Evolutionary conservation across 2,329 filamentous ascomycete species (phyloP).

Genomic region (Macrophomina pseudophaseolina): DNA sequence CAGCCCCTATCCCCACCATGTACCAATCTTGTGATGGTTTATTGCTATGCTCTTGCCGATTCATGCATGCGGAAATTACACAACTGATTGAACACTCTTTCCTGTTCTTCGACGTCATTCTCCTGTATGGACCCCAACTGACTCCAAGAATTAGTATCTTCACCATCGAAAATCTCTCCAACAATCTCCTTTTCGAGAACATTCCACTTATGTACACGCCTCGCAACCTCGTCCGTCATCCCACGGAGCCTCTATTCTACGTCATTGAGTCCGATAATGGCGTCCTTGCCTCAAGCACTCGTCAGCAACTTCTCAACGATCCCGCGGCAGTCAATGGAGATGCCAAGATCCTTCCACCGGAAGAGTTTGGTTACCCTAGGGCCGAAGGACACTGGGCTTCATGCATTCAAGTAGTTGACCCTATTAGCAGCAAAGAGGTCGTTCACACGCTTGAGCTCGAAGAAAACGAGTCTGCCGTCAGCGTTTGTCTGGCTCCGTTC

Average conservation of each 20-base stretch:
- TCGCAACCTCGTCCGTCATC: conserved; percentile 83
- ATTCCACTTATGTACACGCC: conserved; percentile 91
- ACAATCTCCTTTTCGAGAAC: conserved; percentile 84
- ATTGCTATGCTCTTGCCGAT: conserved; percentile 31
- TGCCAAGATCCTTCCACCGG: conserved; percentile 68
- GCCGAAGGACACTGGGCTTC: conserved; percentile 91
- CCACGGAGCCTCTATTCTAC: conserved; percentile 88
- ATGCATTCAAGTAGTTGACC: conserved; percentile 91
- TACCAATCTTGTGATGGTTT: background rate
- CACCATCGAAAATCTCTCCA: conserved; percentile 82
- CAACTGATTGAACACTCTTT: conserved; percentile 35
- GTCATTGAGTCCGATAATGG: conserved; percentile 94
- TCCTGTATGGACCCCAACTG: no score
- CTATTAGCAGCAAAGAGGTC: conserved; percentile 70
- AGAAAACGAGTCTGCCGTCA: conserved; percentile 90
- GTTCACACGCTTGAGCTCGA: conserved; percentile 80
- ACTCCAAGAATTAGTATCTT: conserved; percentile 69
- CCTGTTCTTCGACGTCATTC: no score
- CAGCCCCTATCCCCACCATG: conserved; percentile 32
- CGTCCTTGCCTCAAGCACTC: conserved; percentile 79
- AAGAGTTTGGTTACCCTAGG: conserved; percentile 87
- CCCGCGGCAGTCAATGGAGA: conserved; percentile 48
- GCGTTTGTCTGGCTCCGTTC: conserved; percentile 82
- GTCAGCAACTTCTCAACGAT: conserved; percentile 74
- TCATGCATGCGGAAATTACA: conserved; percentile 54